These are phyloP conservation scores for Prunus mume DNA, from an alignment of 306 rosid genomes.

Conservation along the genomic window DNA sequence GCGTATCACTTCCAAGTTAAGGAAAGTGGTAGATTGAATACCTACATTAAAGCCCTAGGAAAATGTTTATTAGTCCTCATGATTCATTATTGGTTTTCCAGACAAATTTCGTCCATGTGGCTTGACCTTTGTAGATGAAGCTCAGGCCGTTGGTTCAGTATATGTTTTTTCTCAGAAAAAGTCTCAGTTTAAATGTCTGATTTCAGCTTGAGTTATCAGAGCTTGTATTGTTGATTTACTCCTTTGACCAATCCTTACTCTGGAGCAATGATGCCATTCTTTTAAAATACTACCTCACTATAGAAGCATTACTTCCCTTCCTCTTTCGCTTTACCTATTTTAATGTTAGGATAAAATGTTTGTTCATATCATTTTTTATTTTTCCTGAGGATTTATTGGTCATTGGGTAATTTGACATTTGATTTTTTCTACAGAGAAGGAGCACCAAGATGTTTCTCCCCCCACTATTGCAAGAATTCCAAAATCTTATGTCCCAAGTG, in stretches of 20 bases:
- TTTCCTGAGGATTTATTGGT: neutral
- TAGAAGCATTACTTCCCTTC: neutral
- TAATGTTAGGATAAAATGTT: neutral
- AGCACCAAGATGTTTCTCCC: constrained; percentile 35
- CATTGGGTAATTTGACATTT: neutral
- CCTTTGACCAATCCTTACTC: neutral
- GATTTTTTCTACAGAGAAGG: constrained; percentile 29
- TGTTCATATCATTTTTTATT: neutral
- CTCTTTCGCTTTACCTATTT: neutral
- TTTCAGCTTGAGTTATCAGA: neutral
- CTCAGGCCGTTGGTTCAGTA: neutral
- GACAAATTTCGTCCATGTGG: neutral
- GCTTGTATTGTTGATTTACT: neutral
- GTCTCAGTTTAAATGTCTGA: neutral
- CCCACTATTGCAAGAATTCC: constrained; percentile 46
- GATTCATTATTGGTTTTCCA: neutral
- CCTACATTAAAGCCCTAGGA: neutral
- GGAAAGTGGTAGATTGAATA: neutral
- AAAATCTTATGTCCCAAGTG: constrained; percentile 38
- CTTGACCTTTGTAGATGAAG: neutral
- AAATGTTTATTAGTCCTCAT: neutral
- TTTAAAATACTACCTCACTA: neutral
- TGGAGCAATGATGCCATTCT: neutral
- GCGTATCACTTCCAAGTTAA: neutral
- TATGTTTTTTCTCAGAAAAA: neutral